phyloP scores from a whole-genome alignment of 345 rosid species.

The Bretschneidera sinensis region DNA sequence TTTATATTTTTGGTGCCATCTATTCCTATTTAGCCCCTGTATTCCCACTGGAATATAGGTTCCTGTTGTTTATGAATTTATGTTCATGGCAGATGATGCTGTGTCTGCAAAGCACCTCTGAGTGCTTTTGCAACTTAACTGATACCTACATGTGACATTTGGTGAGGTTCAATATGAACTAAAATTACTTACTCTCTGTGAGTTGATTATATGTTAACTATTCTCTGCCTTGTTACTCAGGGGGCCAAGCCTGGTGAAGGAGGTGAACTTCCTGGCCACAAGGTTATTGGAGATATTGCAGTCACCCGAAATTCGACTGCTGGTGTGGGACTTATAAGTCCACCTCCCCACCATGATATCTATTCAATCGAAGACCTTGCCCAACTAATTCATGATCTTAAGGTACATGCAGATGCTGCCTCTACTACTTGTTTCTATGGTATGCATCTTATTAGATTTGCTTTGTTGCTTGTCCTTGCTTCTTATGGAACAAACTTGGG shows the following conservation, averaged over 20 bases:
- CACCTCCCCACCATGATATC: slow-evolving; percentile 99
- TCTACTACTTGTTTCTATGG: background rate
- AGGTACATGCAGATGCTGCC: slow-evolving; percentile 43
- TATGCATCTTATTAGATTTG: background rate
- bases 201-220: slow-evolving; percentile 19
- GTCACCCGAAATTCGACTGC: slow-evolving; percentile 95
- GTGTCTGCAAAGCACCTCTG: slow-evolving; percentile 41
- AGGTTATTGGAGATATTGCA: slow-evolving; percentile 98
- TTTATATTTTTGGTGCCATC: slow-evolving; percentile 17
- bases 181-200: slow-evolving; percentile 15
- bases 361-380: slow-evolving; percentile 99
- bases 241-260: slow-evolving; percentile 99
- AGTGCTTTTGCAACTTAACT: slow-evolving; percentile 41
- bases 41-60: slow-evolving; percentile 41
- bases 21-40: slow-evolving; percentile 28
- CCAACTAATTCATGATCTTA: slow-evolving; percentile 95
- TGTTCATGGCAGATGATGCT: slow-evolving; percentile 60
- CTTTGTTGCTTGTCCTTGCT: background rate
- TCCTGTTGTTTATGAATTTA: slow-evolving; percentile 42
- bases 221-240: slow-evolving; percentile 33
- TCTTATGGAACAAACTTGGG: background rate
- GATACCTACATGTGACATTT: slow-evolving; percentile 37
- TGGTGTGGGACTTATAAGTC: slow-evolving; percentile 98
- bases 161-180: slow-evolving; percentile 40
- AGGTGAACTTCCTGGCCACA: slow-evolving; percentile 99